These are phyloP conservation scores for Byssothecium circinans DNA, from an alignment of 2,329 filamentous ascomycete genomes.

Conservation along the genomic window DNA sequence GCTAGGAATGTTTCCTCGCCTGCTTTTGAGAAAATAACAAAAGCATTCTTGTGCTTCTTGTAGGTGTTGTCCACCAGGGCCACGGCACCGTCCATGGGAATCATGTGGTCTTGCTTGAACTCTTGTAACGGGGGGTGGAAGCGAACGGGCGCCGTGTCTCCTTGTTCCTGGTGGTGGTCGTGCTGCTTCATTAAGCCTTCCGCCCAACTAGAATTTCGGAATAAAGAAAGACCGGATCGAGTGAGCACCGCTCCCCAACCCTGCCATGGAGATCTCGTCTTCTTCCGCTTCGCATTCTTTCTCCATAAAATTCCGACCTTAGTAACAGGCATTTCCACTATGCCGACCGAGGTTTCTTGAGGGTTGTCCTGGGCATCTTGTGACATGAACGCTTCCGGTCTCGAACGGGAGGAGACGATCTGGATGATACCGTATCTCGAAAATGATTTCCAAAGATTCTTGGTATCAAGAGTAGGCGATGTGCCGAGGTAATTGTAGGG, in stretches of 20 bases:
- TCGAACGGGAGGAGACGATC: constrained; percentile 89
- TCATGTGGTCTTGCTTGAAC: constrained; percentile 90
- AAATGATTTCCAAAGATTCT: constrained; percentile 82
- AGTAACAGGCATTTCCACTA: constrained; percentile 96
- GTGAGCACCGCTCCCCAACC: constrained; percentile 98
- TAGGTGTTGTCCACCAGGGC: constrained; percentile 84
- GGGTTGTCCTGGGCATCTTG: constrained; percentile 84
- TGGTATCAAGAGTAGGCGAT: constrained; percentile 72
- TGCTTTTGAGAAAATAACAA: constrained; percentile 79
- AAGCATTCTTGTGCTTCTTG: constrained; percentile 93
- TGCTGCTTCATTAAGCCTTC: constrained; percentile 89
- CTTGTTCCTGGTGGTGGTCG: constrained; percentile 77
- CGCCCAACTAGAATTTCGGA: constrained; percentile 89
- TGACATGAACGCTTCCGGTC: constrained; percentile 92
- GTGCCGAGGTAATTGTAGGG: constrained; percentile 87
- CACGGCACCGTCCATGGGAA: constrained; percentile 92
- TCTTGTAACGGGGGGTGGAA: constrained; percentile 88
- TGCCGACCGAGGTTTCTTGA: constrained; percentile 76
- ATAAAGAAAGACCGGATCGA: constrained; percentile 96
- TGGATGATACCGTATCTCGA: constrained; percentile 90
- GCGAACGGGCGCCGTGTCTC: constrained; percentile 74
- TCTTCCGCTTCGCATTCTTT: constrained; percentile 91
- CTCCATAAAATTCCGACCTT: constrained; percentile 95
- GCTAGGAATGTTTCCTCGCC: constrained; percentile 91
- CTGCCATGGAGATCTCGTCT: constrained; percentile 93